Conservation (phyloP, 805 yeast species). For the Yarrowia keelungensis region DNA sequence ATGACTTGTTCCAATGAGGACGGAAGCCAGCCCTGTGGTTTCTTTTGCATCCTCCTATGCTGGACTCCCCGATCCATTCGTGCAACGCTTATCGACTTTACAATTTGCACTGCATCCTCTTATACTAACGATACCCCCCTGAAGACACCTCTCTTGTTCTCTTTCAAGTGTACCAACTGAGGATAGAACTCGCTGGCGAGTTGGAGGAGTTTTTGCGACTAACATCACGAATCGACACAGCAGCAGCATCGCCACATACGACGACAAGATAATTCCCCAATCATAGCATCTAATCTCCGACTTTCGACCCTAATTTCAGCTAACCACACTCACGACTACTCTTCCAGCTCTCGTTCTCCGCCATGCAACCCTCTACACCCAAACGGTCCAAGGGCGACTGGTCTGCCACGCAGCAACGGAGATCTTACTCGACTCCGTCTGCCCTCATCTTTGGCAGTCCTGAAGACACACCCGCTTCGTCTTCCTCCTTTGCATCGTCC, state of each 20-base stretch:
- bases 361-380: constrained; percentile 33
- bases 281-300: not conserved
- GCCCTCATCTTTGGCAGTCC: constrained; percentile 31
- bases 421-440: constrained; percentile 26
- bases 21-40: constrained; percentile 33
- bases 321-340: not conserved
- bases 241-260: constrained; percentile 15
- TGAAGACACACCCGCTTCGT: constrained; percentile 18
- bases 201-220: constrained; percentile 31
- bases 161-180: constrained; percentile 21
- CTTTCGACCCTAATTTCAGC: constrained; percentile 2
- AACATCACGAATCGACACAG: not conserved
- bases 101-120: constrained; percentile 21
- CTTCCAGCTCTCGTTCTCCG: not conserved
- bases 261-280: constrained; percentile 4
- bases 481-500: constrained; percentile 35
- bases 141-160: not conserved
- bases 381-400: constrained; percentile 30
- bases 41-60: constrained; percentile 26
- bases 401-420: constrained; percentile 13
- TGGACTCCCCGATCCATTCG: constrained; percentile 17
- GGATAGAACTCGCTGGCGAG: constrained; percentile 38
- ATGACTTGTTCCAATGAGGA: constrained; percentile 26
- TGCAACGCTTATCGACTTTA: constrained; percentile 19
- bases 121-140: constrained; percentile 36